Base-by-base conservation (phyloP, 2,329 filamentous ascomycete species). In the Eutypella sp. region DNA sequence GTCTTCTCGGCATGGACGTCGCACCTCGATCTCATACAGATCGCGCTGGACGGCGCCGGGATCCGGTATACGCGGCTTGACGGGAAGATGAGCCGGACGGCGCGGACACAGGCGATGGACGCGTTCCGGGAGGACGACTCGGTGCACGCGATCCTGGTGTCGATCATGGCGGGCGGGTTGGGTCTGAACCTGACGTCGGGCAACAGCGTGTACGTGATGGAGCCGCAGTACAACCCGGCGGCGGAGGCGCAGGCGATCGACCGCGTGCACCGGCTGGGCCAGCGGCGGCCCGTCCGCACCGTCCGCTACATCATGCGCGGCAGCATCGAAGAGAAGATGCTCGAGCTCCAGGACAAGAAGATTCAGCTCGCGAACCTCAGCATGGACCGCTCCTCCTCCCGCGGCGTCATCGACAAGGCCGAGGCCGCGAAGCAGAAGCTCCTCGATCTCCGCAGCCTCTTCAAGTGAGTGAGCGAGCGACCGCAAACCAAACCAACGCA, bases 1-100 rank as follows among this genome's bases (percentile, higher is more conserved):
- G 83, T 99, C 6, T 97, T 97, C 67, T 96, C 90, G 0, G 85
- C 84, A n/a, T 97, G 93, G 91, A 97, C 93, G 0, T 85, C 87
- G 0, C 91, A 97, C 62, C 80, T 99, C 15, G 91, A 97, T 63
- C 79, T 99, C 18, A 95, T 99, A 55, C 83, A 93, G 61, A 75
- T 89, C 41, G 92, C 91, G 0, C 76, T 97, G 13, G 74, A 81
- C 24, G 75, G 80, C 41, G 76, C 76, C 10, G 73, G 76, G 9
- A 87, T 95, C 63, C 72, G 67, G 1, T 91, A 82, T 60, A 81
- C 82, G 4, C 87, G 93, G n/a, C 82, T 99, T 2, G 93, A 97
- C 57, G 93, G 93, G 42, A 88, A 82, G 51, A 95, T 97, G 89
- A 74, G 79, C 0, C 85, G 93, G 20, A 69, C 74, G 1, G 80